Evolutionary conservation across 2,329 filamentous ascomycete genomes (phyloP), one percentile per base, ranked within the genome.

Genomic region (Ophiocordyceps robertsii): DNA sequence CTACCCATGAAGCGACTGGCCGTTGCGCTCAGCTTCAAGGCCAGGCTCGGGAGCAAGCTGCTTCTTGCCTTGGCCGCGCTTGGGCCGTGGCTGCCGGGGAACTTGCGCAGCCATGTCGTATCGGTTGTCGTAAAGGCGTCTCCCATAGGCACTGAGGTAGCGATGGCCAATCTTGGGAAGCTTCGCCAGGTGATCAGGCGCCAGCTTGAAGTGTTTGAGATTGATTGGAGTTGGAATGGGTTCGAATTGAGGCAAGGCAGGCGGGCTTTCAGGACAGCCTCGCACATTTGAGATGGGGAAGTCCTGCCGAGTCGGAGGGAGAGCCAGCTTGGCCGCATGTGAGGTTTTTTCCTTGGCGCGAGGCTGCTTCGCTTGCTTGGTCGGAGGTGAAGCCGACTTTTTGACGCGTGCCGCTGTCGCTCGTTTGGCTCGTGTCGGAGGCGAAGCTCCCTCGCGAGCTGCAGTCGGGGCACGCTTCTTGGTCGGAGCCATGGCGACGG

Each of bases 261-360:
- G 31, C 14, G 21, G 29, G 2, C 3, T 16, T 24, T 33, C 41
- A 14, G 17, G 8, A 19, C 31, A 36, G 3, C 16, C 42, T 31
- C 42, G 46, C 29, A 44, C 31, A 39, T 50, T 50, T 39, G 50
- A 52, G 16, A 42, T 35, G 29, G 49, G 45, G 39, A 48, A 43
- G 16, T 31, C 17, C 16, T 47, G 44, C 31, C 33, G 43, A 16
- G 39, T 39, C 37, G 38, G 41, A 38, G 36, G 35, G 37, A 13
- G 39, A 45, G 41, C 30, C 19, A 19, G 13, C 19, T 40, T 37
- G 16, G 16, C 19, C 11, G 19, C 12, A 6, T 9, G 8, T 17
- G 33, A 19, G 8, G 36, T 24, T 9, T 4, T 9, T 17, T 16
- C 3, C 17, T 10, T 16, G 16, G 3, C 11, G 14, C 33, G 3